Percentiles rank a stretch among this genome's conserved stretches.
Conservation (phyloP, 768 basidiomycete genomes). For the Amanita rubescens region DNA sequence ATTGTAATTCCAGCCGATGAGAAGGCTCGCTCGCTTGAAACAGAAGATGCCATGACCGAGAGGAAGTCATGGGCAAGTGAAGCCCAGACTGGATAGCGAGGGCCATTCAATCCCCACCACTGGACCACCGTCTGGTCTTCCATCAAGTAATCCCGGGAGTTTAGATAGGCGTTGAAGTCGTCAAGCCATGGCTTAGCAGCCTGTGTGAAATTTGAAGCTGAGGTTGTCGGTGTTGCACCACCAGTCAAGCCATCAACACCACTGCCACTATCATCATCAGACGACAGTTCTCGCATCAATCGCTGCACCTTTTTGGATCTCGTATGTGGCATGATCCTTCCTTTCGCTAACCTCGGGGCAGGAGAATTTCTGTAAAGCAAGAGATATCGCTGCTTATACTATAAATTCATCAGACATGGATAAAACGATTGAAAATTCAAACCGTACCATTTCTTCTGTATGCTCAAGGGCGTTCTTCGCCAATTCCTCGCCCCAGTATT, state of each 20-base stretch:
- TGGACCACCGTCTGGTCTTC: conserved; percentile 12
- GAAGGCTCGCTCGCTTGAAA: conserved; percentile 20
- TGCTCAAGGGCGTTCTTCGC: background rate
- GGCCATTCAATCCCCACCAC: conserved; percentile 26
- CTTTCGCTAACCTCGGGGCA: too few species aligned
- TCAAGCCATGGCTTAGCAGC: conserved; percentile 12
- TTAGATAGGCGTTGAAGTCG: conserved; percentile 20
- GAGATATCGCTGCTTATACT: background rate
- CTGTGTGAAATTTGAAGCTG: too few species aligned
- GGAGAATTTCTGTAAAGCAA: background rate
- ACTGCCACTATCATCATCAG: background rate
- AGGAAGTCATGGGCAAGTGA: conserved; percentile 31
- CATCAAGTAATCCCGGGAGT: conserved; percentile 8
- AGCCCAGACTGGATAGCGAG: conserved; percentile 25
- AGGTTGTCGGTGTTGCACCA: too few species aligned
- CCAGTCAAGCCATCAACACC: background rate
- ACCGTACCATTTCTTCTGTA: background rate
- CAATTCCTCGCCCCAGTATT: background rate
- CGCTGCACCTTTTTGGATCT: background rate
- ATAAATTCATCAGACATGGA: background rate
- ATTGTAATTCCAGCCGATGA: conserved; percentile 33
- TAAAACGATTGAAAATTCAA: background rate
- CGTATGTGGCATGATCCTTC: too few species aligned
- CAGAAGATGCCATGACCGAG: conserved; percentile 26
- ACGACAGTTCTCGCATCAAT: background rate